Conservation (phyloP, 2,329 filamentous ascomycete genomes). For the Arthrobotrys pseudoclavata region DNA sequence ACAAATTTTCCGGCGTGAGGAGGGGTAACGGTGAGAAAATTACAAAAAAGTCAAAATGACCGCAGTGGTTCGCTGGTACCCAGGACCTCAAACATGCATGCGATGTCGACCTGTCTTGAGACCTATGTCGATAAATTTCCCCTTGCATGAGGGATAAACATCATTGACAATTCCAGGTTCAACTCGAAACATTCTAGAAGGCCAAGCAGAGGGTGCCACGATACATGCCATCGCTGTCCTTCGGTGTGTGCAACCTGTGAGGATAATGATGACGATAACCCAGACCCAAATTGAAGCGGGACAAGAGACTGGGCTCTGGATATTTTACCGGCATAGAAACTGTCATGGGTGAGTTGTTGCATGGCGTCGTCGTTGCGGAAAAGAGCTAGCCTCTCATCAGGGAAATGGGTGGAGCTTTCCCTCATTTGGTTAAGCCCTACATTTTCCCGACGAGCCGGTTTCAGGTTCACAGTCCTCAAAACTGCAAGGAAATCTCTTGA, state of each 20-base stretch:
- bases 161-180: conserved; percentile 24
- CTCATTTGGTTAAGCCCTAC: conserved; percentile 49
- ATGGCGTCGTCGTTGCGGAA: conserved; percentile 49
- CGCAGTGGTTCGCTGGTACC: neutral
- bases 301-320: conserved; percentile 33
- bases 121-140: conserved; percentile 12
- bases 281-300: conserved; percentile 25
- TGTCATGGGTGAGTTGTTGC: conserved; percentile 49
- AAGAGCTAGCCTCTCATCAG: conserved; percentile 26
- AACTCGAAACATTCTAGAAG: conserved; percentile 57
- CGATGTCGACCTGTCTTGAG: neutral
- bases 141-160: conserved; percentile 54
- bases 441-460: conserved; percentile 60
- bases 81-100: conserved; percentile 11
- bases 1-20: conserved; percentile 42
- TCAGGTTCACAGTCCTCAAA: conserved; percentile 53
- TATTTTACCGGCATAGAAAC: conserved; percentile 51
- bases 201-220: conserved; percentile 52
- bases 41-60: conserved; percentile 23
- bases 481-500: conserved; percentile 46
- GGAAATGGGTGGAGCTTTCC: conserved; percentile 36
- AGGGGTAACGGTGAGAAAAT: conserved; percentile 33
- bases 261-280: conserved; percentile 41
- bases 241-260: conserved; percentile 31
- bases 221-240: conserved; percentile 13